phyloP scores from a whole-genome alignment of 2,329 filamentous ascomycete species.

The Neonectria ditissima region DNA sequence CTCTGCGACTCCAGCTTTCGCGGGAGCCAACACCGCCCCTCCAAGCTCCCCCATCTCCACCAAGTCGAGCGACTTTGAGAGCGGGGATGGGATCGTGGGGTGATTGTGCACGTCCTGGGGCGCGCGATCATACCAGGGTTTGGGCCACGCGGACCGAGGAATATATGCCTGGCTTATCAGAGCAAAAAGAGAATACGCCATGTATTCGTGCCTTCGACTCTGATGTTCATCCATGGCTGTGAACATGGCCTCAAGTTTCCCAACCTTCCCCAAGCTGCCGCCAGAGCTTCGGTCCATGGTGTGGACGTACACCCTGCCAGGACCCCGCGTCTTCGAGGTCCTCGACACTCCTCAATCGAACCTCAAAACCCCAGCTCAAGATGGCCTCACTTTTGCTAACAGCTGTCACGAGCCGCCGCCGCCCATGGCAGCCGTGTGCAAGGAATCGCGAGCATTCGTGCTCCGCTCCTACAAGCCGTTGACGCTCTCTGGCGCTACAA shows the following conservation, averaged over 20 bases:
- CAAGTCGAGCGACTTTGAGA: slow-evolving; percentile 25
- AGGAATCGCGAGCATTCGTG: slow-evolving; percentile 29
- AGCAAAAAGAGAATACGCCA: background rate
- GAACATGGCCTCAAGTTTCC: slow-evolving; percentile 25
- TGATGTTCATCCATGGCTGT: slow-evolving; percentile 1
- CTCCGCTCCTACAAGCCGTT: slow-evolving; percentile 30
- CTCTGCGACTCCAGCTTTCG: slow-evolving; percentile 20
- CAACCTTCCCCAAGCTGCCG: slow-evolving; percentile 31
- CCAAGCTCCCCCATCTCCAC: slow-evolving; percentile 22
- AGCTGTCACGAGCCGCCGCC: slow-evolving; percentile 32
- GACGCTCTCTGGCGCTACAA: slow-evolving; percentile 30
- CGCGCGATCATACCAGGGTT: slow-evolving; percentile 22
- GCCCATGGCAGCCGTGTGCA: slow-evolving; percentile 28
- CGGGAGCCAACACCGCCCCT: slow-evolving; percentile 10
- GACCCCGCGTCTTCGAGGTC: slow-evolving; percentile 37
- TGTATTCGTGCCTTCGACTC: slow-evolving; percentile 2
- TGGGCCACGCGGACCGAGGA: slow-evolving; percentile 10
- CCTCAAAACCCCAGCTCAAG: slow-evolving; percentile 31
- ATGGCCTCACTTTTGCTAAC: slow-evolving; percentile 37
- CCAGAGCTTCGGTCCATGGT: slow-evolving; percentile 38
- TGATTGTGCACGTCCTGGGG: slow-evolving; percentile 30
- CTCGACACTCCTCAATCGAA: slow-evolving; percentile 36
- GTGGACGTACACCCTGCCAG: slow-evolving; percentile 35
- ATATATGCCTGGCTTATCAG: slow-evolving; percentile 14
- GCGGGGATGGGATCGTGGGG: slow-evolving; percentile 33